Percentiles rank a stretch among this genome's conserved stretches.
Evolutionary conservation across 352 stramenopile genomes (phyloP).

Genomic region (Globisporangium spinosum): DNA sequence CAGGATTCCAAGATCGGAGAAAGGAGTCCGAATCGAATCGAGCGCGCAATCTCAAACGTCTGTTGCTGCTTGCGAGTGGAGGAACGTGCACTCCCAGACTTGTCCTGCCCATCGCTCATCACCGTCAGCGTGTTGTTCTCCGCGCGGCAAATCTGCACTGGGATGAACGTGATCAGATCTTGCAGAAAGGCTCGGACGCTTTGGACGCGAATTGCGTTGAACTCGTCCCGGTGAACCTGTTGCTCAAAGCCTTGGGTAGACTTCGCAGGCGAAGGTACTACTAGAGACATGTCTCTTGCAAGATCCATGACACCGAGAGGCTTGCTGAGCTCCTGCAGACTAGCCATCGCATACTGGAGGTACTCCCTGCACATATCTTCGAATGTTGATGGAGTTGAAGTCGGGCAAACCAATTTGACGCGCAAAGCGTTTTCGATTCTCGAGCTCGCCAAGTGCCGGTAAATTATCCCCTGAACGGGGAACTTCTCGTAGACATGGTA

Average conservation of each 20-base stretch:
- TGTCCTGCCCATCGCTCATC: constrained; percentile 38
- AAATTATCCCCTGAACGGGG: constrained; percentile 24
- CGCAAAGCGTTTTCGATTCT: constrained; percentile 20
- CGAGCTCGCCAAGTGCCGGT: background rate
- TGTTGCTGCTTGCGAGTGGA: constrained; percentile 18
- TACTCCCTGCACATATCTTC: constrained; percentile 12
- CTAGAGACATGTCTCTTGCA: constrained; percentile 5
- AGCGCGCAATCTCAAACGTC: constrained; percentile 35
- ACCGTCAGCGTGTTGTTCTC: constrained; percentile 50
- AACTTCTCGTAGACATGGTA: constrained; percentile 59
- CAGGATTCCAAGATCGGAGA: constrained; percentile 13
- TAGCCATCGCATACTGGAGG: constrained; percentile 35
- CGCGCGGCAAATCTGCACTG: constrained; percentile 64
- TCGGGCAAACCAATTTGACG: constrained; percentile 21
- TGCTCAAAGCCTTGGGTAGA: background rate
- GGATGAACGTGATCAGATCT: constrained; percentile 58
- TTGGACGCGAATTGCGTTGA: constrained; percentile 6
- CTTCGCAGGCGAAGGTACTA: background rate
- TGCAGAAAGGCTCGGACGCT: constrained; percentile 23
- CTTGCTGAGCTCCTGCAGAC: constrained; percentile 58
- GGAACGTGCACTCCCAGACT: constrained; percentile 17
- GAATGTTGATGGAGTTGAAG: background rate
- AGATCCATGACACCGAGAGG: constrained; percentile 38
- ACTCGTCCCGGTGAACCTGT: background rate
- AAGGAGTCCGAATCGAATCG: constrained; percentile 11